These are phyloP conservation scores for Aspergillus sp. DNA, from an alignment of 2,329 filamentous ascomycete genomes.

Conservation along the genomic window DNA sequence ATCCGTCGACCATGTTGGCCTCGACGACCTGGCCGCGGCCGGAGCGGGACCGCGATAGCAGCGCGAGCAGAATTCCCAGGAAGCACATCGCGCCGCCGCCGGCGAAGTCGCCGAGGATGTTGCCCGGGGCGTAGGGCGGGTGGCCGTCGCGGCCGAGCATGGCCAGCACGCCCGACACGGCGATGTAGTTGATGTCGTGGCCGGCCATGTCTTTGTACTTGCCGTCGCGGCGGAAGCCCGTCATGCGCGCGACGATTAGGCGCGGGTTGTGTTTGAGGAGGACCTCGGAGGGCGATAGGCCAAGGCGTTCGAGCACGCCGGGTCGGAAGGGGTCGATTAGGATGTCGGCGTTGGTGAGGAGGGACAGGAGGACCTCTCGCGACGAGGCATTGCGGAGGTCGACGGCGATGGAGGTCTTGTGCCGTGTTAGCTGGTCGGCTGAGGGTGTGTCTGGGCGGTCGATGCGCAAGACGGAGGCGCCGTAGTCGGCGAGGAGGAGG, in stretches of 20 bases:
- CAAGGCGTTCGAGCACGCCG: conserved; percentile 76
- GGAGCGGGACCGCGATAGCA: conserved; percentile 54
- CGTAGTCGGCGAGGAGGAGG: conserved; percentile 79
- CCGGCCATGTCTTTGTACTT: conserved; percentile 81
- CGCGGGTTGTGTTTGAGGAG: conserved; percentile 61
- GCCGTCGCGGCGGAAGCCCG: conserved; percentile 80
- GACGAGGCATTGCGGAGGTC: conserved; percentile 64
- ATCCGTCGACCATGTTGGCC: conserved; percentile 93
- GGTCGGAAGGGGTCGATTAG: conserved; percentile 91
- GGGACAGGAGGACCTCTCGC: conserved; percentile 54
- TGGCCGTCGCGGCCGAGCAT: conserved; percentile 63
- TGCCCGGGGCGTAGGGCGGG: conserved; percentile 68
- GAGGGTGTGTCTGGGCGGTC: conserved; percentile 54
- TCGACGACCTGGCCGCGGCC: conserved; percentile 82
- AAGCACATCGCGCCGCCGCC: conserved; percentile 78
- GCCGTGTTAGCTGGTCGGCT: conserved; percentile 65
- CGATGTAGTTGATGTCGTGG: conserved; percentile 94
- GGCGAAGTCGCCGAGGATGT: conserved; percentile 83
- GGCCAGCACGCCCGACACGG: conserved; percentile 68
- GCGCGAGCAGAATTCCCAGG: conserved; percentile 69
- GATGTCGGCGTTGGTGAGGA: conserved; percentile 60
- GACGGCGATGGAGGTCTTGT: conserved; percentile 70
- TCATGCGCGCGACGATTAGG: conserved; percentile 75
- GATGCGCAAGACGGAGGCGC: conserved; percentile 77
- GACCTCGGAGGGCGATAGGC: conserved; percentile 59